Base-by-base conservation (phyloP, 495 filamentous ascomycete genomes). In the Choiromyces venosus region DNA sequence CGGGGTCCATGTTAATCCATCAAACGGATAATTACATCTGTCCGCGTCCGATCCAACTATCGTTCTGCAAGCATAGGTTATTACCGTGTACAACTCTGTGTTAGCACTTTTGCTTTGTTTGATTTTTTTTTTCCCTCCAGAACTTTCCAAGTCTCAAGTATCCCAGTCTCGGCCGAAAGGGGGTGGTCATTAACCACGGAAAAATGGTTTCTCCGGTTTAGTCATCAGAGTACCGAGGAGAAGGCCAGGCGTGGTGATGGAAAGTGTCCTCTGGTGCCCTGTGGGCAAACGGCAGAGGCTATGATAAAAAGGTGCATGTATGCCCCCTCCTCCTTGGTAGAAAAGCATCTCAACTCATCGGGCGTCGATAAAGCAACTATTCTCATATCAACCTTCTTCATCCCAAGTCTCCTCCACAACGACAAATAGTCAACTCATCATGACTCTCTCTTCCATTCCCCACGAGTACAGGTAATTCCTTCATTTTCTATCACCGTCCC, bases 391-490 rank as follows among this genome's bases (percentile, higher is more conserved):
- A 12, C 12, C 52, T 29, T 9, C 52, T 39, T 12, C 38, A 39
- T 39, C 38, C 1, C 38, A 39, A 39, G 6, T 61, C 25, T 29
- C 2, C 52, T 61, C 52, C 52, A 33, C 52, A 1, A 61, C 1
- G 33, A 61, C 52, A 81, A 71, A 82, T 73, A 35, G 29, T n/a
- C 46, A 52, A 71, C 33, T 67, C 35, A 37, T n/a, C 33, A 21
- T 29, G 12, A 37, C 46, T 37, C 65, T 46, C 37, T 9, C 21
- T 19, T 18, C 61, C 38, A 10, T 33, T 36, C 66, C 67, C 12
- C 40, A 33, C 8, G 36, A 67, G 29, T 25, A 12, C 67, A 68
- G 39, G 14, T 44, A 37, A 74, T 46, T 44, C 39, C n/a, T 29
- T 69, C 25, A 61, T 61, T 61, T 8, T n/a, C 52, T 33, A 16